phyloP scores from a whole-genome alignment of 768 basidiomycete species.

The Phylloporus sp. region DNA sequence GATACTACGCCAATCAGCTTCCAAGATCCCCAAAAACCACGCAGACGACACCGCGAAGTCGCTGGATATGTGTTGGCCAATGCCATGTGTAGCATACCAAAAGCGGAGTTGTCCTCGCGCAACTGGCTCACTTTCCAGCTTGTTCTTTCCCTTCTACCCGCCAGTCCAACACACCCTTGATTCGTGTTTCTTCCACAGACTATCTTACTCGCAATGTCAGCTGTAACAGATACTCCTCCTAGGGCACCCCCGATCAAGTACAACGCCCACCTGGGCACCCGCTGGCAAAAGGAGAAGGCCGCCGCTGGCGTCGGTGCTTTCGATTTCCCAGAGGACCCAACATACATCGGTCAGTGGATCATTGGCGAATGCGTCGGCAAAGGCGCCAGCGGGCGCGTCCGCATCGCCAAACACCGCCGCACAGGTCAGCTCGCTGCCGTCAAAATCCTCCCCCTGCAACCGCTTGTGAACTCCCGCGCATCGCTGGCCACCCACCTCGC shows the following conservation, averaged over 20 bases:
- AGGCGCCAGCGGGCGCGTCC: conserved; percentile 91
- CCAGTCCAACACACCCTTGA: not conserved
- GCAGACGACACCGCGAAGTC: not conserved
- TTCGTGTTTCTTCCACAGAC: conserved; percentile 9
- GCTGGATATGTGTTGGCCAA: not conserved
- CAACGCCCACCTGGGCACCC: conserved; percentile 65
- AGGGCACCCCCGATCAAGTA: conserved; percentile 72
- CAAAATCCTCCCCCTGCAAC: conserved; percentile 88
- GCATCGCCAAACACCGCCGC: conserved; percentile 81
- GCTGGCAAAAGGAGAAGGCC: conserved; percentile 86
- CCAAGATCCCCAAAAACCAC: conserved; percentile 1
- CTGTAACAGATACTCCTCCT: conserved; percentile 52
- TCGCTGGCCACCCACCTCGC: conserved; percentile 63
- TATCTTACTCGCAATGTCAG: conserved; percentile 22
- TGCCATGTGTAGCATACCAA: conserved; percentile 1
- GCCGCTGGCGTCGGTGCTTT: conserved; percentile 72
- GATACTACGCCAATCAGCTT: conserved; percentile 11
- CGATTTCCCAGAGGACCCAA: conserved; percentile 82
- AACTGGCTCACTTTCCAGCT: no score
- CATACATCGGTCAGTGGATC: conserved; percentile 86
- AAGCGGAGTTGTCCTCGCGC: conserved; percentile 4
- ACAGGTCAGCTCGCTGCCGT: conserved; percentile 93
- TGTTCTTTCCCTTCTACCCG: conserved; percentile 8
- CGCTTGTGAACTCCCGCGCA: conserved; percentile 67
- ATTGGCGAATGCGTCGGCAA: conserved; percentile 93